phyloP scores from a whole-genome alignment of 2,329 filamentous ascomycete genomes.

The Aspergillus pseudotamarii region DNA sequence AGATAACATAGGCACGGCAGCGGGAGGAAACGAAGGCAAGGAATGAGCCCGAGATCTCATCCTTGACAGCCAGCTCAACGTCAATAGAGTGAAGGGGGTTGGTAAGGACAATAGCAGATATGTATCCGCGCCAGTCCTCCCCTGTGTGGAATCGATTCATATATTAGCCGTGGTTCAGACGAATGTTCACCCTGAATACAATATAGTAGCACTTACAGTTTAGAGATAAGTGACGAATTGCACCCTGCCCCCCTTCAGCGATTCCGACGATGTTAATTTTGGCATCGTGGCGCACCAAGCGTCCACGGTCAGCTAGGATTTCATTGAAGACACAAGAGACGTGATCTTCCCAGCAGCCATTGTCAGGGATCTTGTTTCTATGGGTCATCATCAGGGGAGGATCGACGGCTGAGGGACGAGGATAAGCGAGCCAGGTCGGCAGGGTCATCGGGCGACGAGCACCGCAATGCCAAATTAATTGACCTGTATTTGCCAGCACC shows the following conservation, averaged over 20 bases:
- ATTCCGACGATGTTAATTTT: constrained; percentile 72
- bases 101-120: constrained; percentile 44
- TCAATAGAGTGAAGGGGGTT: constrained; percentile 40
- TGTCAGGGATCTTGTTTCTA: constrained; percentile 65
- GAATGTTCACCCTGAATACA: background rate
- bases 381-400: constrained; percentile 52
- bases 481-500: constrained; percentile 76
- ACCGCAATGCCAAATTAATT: constrained; percentile 74
- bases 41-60: constrained; percentile 20
- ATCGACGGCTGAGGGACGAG: constrained; percentile 66
- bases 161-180: background rate
- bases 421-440: constrained; percentile 59
- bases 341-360: constrained; percentile 63
- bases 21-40: constrained; percentile 51
- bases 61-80: constrained; percentile 28
- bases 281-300: constrained; percentile 52
- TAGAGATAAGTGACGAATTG: constrained; percentile 61
- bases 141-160: constrained; percentile 30
- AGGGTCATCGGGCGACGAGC: constrained; percentile 63
- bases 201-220: constrained; percentile 48
- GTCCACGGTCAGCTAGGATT: constrained; percentile 52
- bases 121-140: constrained; percentile 40
- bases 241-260: constrained; percentile 64
- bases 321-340: constrained; percentile 67
- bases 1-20: constrained; percentile 64